Conservation (phyloP, 78 protist genomes). For the Dictyostelium brefeldianum region DNA sequence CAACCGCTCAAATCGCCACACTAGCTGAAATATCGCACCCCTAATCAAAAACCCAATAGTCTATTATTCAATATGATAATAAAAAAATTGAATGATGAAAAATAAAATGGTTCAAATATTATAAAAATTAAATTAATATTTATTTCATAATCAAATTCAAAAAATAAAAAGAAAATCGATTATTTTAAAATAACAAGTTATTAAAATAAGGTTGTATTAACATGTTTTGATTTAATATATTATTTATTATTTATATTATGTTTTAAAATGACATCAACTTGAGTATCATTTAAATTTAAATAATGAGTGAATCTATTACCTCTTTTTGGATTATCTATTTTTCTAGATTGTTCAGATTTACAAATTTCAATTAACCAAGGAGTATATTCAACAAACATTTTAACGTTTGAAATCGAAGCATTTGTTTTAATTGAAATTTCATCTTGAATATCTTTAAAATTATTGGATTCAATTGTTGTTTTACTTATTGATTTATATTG, state of each 20-base stretch:
- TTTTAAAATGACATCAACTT: not conserved
- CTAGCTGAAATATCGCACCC: too few relatives aligned
- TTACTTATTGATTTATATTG: not conserved
- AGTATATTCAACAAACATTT: slow-evolving; percentile 6
- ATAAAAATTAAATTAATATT: too few relatives aligned
- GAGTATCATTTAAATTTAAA: not conserved
- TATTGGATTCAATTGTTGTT: not conserved
- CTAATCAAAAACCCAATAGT: too few relatives aligned
- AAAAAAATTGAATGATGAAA: too few relatives aligned
- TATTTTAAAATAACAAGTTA: too few relatives aligned
- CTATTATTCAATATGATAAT: too few relatives aligned
- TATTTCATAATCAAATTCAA: too few relatives aligned
- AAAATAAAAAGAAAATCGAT: too few relatives aligned
- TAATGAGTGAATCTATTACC: slow-evolving; percentile 57
- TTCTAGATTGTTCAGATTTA: not conserved
- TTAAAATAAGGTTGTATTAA: too few relatives aligned
- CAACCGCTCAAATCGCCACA: too few relatives aligned
- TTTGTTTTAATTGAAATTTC: not conserved
- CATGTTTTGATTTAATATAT: too few relatives aligned
- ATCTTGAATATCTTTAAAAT: not conserved
- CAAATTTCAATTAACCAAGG: slow-evolving; percentile 31
- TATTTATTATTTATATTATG: not conserved
- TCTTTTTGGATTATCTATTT: slow-evolving; percentile 56
- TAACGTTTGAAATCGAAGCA: not conserved
- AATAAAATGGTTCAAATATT: too few relatives aligned